These are phyloP conservation scores for Hyphopichia homilentoma DNA, from an alignment of 805 yeast species.

Conservation along the genomic window DNA sequence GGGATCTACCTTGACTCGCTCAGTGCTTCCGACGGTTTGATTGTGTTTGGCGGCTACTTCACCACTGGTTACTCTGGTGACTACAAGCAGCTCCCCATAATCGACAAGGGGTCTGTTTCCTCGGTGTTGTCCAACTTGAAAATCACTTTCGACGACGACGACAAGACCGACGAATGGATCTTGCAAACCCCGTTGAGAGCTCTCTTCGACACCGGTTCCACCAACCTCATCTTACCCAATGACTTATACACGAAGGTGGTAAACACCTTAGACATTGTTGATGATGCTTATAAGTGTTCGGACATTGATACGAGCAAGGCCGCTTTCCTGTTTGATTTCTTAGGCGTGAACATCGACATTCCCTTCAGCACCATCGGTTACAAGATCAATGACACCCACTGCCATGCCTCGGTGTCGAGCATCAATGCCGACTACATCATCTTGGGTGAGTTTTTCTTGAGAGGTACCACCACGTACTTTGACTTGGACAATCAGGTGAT, in stretches of 20 bases:
- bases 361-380: not conserved
- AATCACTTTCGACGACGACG: not conserved
- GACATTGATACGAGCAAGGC: not conserved
- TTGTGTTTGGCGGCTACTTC: slow-evolving; percentile 1
- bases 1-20: slow-evolving; percentile 2
- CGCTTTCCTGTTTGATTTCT: slow-evolving; percentile 1
- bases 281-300: slow-evolving; percentile 1
- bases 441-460: slow-evolving; percentile 3
- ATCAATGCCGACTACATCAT: slow-evolving; percentile 1
- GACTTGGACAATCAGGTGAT: slow-evolving; percentile 2
- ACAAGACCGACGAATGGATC: not conserved
- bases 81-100: slow-evolving; percentile 1
- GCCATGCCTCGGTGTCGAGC: slow-evolving; percentile 1
- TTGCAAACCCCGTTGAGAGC: slow-evolving; percentile 3
- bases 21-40: not conserved
- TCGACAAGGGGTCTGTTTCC: slow-evolving; percentile 1
- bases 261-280: not conserved
- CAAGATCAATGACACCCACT: not conserved
- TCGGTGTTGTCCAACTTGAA: slow-evolving; percentile 1
- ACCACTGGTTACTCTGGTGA: not conserved
- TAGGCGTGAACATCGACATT: slow-evolving; percentile 1
- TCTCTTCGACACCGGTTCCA: slow-evolving; percentile 2
- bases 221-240: slow-evolving; percentile 1
- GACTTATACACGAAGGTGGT: slow-evolving; percentile 1
- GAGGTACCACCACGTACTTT: not conserved